Evolutionary conservation across 176 grass and related monocot species (phyloP).

Genomic region (Juncus inflexus): DNA sequence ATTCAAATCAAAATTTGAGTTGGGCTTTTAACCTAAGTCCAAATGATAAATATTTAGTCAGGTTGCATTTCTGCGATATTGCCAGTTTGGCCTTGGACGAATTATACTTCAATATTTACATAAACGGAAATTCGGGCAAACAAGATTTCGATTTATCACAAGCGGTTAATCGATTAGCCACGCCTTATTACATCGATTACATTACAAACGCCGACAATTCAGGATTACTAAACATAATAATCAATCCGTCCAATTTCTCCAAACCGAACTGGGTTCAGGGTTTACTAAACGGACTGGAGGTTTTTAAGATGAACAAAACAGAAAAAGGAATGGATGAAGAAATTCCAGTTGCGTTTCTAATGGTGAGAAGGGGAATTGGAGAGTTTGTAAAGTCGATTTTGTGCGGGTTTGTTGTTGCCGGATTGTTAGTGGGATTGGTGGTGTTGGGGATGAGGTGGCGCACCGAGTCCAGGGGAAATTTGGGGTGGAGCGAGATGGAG

Average conservation of each 20-base stretch:
- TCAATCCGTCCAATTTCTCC: conserved; percentile 46
- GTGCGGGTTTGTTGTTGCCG: conserved; percentile 62
- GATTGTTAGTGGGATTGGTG: conserved; percentile 46
- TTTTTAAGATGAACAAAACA: conserved; percentile 91
- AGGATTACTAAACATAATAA: conserved; percentile 47
- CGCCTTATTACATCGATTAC: conserved; percentile 86
- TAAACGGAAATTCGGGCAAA: conserved; percentile 59
- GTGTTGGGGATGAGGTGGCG: conserved; percentile 57
- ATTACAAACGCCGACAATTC: conserved; percentile 46
- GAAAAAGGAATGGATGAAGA: conserved; percentile 48
- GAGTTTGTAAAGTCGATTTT: conserved; percentile 60
- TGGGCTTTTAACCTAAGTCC: conserved; percentile 64
- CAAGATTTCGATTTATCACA: conserved; percentile 75
- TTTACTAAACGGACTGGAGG: conserved; percentile 90
- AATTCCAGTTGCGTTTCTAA: conserved; percentile 39
- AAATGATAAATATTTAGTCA: conserved; percentile 56
- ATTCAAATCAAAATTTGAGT: conserved; percentile 48
- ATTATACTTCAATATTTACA: conserved; percentile 69
- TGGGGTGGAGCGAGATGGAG: not conserved
- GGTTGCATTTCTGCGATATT: conserved; percentile 93
- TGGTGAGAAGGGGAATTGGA: conserved; percentile 49
- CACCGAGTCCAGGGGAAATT: conserved; percentile 37
- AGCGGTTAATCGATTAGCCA: conserved; percentile 46
- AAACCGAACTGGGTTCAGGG: conserved; percentile 40
- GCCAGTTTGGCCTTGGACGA: conserved; percentile 62